These are phyloP conservation scores for Chaetoscypha palmicola DNA, from an alignment of 2,329 filamentous ascomycete species.

Conservation along the genomic window DNA sequence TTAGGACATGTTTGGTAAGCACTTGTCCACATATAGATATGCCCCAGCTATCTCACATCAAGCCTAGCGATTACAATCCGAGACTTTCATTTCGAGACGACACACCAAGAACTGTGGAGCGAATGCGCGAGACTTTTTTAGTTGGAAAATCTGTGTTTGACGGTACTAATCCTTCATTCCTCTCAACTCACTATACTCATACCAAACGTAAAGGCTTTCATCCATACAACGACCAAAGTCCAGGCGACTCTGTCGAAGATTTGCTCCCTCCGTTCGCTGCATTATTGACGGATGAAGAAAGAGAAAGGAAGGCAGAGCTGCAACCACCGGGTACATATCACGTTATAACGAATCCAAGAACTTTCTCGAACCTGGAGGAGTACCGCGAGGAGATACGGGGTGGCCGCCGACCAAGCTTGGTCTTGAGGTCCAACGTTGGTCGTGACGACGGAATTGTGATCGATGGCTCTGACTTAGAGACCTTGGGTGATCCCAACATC, in stretches of 20 bases:
- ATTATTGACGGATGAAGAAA: constrained; percentile 49
- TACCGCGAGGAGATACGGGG: constrained; percentile 33
- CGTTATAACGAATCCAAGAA: constrained; percentile 47
- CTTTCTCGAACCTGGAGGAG: constrained; percentile 45
- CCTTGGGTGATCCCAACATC: constrained; percentile 11
- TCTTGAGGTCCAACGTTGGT: constrained; percentile 3
- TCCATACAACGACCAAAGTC: not conserved
- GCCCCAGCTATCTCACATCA: too few relatives aligned
- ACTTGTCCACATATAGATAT: not conserved
- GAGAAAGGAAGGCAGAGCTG: constrained; percentile 48
- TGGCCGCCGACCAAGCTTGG: too few relatives aligned
- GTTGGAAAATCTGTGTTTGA: constrained; percentile 49
- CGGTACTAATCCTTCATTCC: constrained; percentile 41
- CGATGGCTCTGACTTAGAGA: not conserved
- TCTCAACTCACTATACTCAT: too few relatives aligned
- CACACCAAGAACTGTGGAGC: constrained; percentile 42
- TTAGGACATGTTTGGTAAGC: constrained; percentile 41
- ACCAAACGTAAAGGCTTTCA: not conserved
- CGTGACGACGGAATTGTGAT: constrained; percentile 9
- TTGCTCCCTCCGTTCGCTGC: constrained; percentile 46
- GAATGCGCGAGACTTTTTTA: constrained; percentile 45
- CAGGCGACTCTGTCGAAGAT: constrained; percentile 32
- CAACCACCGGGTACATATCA: constrained; percentile 47
- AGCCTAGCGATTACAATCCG: constrained; percentile 46
- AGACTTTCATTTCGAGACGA: constrained; percentile 48